These are phyloP conservation scores for Ogataea angusta DNA, from an alignment of 805 yeast genomes.

Conservation along the genomic window DNA sequence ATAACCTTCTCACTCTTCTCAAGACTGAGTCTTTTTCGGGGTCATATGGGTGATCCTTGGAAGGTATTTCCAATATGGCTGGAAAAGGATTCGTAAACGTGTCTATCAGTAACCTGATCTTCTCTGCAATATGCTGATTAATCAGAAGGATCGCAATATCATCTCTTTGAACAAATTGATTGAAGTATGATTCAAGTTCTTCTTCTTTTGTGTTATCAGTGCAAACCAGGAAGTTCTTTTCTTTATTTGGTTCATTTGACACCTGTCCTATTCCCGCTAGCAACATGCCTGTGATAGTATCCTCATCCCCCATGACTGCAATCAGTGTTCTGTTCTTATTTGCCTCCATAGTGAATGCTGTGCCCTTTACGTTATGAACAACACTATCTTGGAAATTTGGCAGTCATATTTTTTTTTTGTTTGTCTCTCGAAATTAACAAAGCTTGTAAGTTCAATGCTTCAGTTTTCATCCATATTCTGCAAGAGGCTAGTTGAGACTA, in stretches of 20 bases:
- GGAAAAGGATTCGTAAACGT: slow-evolving; percentile 89
- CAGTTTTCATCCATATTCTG: too few species aligned
- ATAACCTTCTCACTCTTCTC: slow-evolving; percentile 89
- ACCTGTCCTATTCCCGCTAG: slow-evolving; percentile 95
- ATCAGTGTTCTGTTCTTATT: slow-evolving; percentile 66
- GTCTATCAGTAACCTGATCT: slow-evolving; percentile 79
- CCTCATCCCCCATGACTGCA: slow-evolving; percentile 97
- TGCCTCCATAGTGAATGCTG: slow-evolving; percentile 17
- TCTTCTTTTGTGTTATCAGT: slow-evolving; percentile 77
- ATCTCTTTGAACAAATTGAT: slow-evolving; percentile 70
- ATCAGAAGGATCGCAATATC: slow-evolving; percentile 92
- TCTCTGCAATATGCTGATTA: slow-evolving; percentile 93
- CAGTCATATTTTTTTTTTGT: neutral
- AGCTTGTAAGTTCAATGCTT: too few species aligned
- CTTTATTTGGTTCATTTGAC: slow-evolving; percentile 54
- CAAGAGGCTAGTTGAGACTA: too few species aligned
- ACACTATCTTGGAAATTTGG: neutral
- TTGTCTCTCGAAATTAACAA: too few species aligned
- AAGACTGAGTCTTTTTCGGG: slow-evolving; percentile 97
- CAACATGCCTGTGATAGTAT: slow-evolving; percentile 91
- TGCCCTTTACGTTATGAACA: too few species aligned
- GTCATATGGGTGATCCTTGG: slow-evolving; percentile 97
- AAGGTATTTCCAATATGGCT: slow-evolving; percentile 93
- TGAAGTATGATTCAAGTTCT: slow-evolving; percentile 72
- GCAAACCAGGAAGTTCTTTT: slow-evolving; percentile 76